Conservation (phyloP, 2,329 filamentous ascomycete species). For the Aspergillus alliaceus region DNA sequence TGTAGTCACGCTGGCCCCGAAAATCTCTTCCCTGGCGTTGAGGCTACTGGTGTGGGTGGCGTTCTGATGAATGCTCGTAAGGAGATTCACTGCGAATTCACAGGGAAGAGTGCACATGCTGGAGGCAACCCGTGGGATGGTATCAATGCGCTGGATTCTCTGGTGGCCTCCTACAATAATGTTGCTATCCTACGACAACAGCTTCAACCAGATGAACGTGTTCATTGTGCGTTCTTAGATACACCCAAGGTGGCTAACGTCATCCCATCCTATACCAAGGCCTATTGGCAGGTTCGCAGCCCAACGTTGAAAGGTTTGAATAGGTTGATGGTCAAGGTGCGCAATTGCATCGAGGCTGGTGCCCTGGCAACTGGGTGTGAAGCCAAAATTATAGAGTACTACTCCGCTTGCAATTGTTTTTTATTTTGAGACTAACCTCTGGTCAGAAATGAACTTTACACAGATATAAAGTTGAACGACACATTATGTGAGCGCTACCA, state of each 20-base stretch:
- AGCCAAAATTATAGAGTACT: slow-evolving; percentile 32
- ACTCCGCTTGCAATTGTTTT: too few relatives aligned
- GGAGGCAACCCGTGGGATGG: slow-evolving; percentile 60
- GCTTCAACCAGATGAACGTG: slow-evolving; percentile 52
- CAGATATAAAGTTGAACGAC: slow-evolving; percentile 48
- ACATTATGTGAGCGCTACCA: slow-evolving; percentile 47
- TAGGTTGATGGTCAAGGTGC: slow-evolving; percentile 26
- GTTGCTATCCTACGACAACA: slow-evolving; percentile 58
- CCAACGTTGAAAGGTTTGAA: slow-evolving; percentile 44
- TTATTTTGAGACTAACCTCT: not conserved
- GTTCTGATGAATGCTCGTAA: slow-evolving; percentile 35
- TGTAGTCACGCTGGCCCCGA: slow-evolving; percentile 26
- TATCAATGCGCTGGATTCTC: slow-evolving; percentile 59
- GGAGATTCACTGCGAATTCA: slow-evolving; percentile 42
- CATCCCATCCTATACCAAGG: slow-evolving; percentile 53
- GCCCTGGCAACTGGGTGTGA: slow-evolving; percentile 37
- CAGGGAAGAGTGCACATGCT: slow-evolving; percentile 57
- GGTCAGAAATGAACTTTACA: slow-evolving; percentile 36
- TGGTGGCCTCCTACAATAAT: slow-evolving; percentile 48
- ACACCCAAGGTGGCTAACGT: slow-evolving; percentile 58
- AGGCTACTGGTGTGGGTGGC: slow-evolving; percentile 26
- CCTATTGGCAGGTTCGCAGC: slow-evolving; percentile 49
- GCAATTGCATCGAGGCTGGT: slow-evolving; percentile 37
- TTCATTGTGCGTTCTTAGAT: slow-evolving; percentile 56
- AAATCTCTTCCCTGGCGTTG: slow-evolving; percentile 25